Evolutionary conservation across 257 asterid genomes (phyloP).

Genomic region (Fraxinus cuspidata): DNA sequence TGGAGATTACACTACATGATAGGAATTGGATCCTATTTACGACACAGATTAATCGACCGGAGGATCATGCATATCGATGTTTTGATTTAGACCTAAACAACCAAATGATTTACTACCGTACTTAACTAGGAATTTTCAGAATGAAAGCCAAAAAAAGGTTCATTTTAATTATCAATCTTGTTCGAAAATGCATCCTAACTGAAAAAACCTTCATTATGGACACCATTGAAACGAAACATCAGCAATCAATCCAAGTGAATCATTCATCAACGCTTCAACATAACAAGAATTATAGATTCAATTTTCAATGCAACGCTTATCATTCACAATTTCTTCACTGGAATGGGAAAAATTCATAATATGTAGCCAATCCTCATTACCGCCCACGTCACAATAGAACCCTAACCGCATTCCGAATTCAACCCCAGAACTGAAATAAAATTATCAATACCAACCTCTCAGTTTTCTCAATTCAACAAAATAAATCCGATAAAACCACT

Average conservation of each 20-base stretch:
- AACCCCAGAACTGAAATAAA: background rate
- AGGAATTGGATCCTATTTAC: background rate
- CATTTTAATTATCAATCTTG: background rate
- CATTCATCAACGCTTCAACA: too few relatives aligned
- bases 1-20: background rate
- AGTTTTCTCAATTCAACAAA: conserved; percentile 4
- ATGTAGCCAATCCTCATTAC: background rate
- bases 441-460: conserved; percentile 10
- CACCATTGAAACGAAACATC: too few relatives aligned
- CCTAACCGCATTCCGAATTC: conserved; percentile 9
- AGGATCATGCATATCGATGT: background rate
- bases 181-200: too few relatives aligned
- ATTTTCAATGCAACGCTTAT: background rate
- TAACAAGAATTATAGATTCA: background rate
- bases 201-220: too few relatives aligned
- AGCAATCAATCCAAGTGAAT: too few relatives aligned
- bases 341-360: background rate
- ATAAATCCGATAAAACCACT: background rate
- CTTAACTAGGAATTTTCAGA: background rate
- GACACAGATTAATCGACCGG: background rate
- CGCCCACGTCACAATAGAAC: background rate
- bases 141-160: background rate
- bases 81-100: background rate
- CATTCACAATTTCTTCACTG: background rate
- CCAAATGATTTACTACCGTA: background rate